phyloP scores from a whole-genome alignment of 495 filamentous ascomycete genomes.

The Aspergillus coremiiformis region DNA sequence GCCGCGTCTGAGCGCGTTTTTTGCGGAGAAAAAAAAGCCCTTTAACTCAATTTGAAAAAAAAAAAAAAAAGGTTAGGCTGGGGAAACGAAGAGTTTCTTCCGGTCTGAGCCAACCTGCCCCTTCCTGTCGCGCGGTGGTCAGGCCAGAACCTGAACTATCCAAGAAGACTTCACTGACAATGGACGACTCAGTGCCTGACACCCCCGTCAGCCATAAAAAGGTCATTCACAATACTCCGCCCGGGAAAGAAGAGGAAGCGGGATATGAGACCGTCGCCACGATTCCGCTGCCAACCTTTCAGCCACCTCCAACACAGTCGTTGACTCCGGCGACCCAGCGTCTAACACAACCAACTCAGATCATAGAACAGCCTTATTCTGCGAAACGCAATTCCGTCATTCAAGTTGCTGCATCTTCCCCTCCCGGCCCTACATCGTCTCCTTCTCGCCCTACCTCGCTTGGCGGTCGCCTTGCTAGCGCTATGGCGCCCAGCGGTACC shows the following conservation, averaged over 20 bases:
- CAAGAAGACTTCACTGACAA: conserved; percentile 8
- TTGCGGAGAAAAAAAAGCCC: conserved; percentile 10
- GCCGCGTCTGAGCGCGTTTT: conserved; percentile 16
- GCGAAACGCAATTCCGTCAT: conserved; percentile 44
- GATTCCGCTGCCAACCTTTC: conserved; percentile 37
- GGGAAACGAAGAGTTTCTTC: background rate
- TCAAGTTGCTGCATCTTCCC: conserved; percentile 82
- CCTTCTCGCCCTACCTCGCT: conserved; percentile 29
- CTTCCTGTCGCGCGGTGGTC: background rate
- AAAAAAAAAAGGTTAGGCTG: conserved; percentile 9
- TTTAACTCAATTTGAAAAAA: background rate
- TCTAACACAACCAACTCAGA: conserved; percentile 67
- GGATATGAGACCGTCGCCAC: conserved; percentile 55
- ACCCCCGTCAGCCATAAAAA: conserved; percentile 45
- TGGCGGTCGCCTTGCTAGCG: conserved; percentile 43
- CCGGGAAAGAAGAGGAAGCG: conserved; percentile 22
- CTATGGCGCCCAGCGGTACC: conserved; percentile 76
- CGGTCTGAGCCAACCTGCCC: background rate
- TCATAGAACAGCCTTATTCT: conserved; percentile 39
- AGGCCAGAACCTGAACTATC: background rate
- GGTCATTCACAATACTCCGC: conserved; percentile 28
- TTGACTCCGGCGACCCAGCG: conserved; percentile 33
- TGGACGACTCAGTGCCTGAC: conserved; percentile 40
- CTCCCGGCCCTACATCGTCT: conserved; percentile 46
- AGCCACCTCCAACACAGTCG: conserved; percentile 21